A percentile compares a stretch with the other conserved stretches of the same genome.
Conservation (phyloP, 2,329 filamentous ascomycete species). For the Aspergillus pseudoterreus region DNA sequence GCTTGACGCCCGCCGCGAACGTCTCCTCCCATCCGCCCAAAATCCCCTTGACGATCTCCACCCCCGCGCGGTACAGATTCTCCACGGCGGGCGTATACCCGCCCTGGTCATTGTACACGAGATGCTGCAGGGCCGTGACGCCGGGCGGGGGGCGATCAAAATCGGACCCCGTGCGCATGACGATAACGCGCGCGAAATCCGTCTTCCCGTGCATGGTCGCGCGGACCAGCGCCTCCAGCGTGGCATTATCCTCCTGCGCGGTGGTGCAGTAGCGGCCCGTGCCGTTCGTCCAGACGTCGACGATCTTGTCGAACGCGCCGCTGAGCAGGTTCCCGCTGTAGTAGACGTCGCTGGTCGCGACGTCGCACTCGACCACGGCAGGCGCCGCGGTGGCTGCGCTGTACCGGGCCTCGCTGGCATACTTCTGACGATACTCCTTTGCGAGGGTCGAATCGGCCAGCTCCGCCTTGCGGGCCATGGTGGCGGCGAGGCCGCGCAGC, state of each 20-base stretch:
- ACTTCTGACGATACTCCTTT: conserved; percentile 47
- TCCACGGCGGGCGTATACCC: conserved; percentile 60
- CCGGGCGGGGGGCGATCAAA: conserved; percentile 67
- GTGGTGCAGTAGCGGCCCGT: conserved; percentile 66
- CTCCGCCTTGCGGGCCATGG: conserved; percentile 49
- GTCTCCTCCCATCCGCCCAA: conserved; percentile 57
- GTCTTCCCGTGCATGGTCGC: conserved; percentile 54
- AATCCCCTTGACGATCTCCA: conserved; percentile 63
- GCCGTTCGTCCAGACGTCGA: conserved; percentile 63
- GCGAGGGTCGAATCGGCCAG: conserved; percentile 52
- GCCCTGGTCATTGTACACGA: conserved; percentile 59
- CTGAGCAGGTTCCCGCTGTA: conserved; percentile 61
- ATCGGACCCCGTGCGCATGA: conserved; percentile 67
- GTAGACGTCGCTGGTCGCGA: conserved; percentile 69
- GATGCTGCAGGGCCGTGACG: conserved; percentile 55
- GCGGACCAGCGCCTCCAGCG: conserved; percentile 62
- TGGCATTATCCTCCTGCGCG: conserved; percentile 70
- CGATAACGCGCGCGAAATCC: conserved; percentile 64
- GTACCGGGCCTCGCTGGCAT: too few species aligned
- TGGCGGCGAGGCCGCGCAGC: conserved; percentile 53
- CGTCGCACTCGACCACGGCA: conserved; percentile 61
- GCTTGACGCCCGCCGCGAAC: conserved; percentile 55
- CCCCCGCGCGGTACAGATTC: conserved; percentile 65
- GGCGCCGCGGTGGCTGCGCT: conserved; percentile 46
- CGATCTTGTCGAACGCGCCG: conserved; percentile 63